These are phyloP conservation scores for Rhizophagus sp. DNA, from an alignment of 192 early-diverging fungal genomes.

Conservation along the genomic window DNA sequence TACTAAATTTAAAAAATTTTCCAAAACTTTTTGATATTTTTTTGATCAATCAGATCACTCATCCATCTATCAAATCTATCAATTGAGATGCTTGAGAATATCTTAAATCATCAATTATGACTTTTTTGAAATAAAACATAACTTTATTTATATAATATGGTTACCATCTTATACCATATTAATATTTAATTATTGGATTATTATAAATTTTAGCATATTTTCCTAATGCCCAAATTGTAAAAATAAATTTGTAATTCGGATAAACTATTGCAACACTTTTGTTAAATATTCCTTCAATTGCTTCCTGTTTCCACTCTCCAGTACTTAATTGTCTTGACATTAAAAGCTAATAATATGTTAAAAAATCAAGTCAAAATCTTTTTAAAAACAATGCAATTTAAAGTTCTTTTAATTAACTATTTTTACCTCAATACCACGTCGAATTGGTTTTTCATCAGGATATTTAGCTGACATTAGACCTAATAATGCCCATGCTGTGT, in stretches of 20 bases:
- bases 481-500: constrained; percentile 88
- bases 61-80: too few species aligned
- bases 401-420: neutral
- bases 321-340: constrained; percentile 85
- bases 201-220: constrained; percentile 77
- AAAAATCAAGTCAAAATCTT: neutral
- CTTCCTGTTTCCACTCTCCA: constrained; percentile 96
- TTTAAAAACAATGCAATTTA: neutral
- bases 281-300: constrained; percentile 98
- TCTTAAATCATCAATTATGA: too few species aligned
- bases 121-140: too few species aligned
- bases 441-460: constrained; percentile 66
- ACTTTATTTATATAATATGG: too few species aligned
- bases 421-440: constrained; percentile 59
- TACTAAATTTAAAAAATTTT: too few species aligned
- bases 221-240: constrained; percentile 91
- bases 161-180: neutral
- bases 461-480: constrained; percentile 90
- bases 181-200: constrained; percentile 32
- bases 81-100: too few species aligned
- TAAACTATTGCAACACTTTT: constrained; percentile 86
- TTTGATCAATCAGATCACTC: too few species aligned
- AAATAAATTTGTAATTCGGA: constrained; percentile 93
- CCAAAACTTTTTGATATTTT: too few species aligned
- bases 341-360: constrained; percentile 57